These are phyloP conservation scores for Proliferodiscus dingleyae DNA, from an alignment of 2,329 filamentous ascomycete species.

Conservation along the genomic window DNA sequence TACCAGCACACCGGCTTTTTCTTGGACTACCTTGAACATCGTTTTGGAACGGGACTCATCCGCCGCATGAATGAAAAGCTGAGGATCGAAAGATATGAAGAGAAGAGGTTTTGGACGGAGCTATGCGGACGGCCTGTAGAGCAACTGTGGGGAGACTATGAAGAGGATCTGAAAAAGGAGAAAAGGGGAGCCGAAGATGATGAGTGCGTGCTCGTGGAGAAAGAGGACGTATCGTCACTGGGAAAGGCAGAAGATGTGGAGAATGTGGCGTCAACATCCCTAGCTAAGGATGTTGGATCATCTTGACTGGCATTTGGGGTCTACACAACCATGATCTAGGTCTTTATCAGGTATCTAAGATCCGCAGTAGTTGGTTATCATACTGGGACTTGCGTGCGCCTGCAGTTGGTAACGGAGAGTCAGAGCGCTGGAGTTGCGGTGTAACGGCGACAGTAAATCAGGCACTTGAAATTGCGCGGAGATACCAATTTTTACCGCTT, in stretches of 20 bases:
- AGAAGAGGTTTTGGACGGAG: slow-evolving; percentile 61
- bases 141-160: slow-evolving; percentile 73
- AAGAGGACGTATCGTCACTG: slow-evolving; percentile 18
- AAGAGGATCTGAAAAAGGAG: slow-evolving; percentile 30
- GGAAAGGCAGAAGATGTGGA: background rate
- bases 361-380: background rate
- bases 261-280: background rate
- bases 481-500: too few species aligned
- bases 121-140: slow-evolving; percentile 63
- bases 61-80: slow-evolving; percentile 64
- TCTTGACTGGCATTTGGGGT: too few species aligned
- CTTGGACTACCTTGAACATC: slow-evolving; percentile 73
- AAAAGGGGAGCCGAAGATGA: slow-evolving; percentile 24
- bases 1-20: slow-evolving; percentile 94
- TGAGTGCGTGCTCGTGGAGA: slow-evolving; percentile 29
- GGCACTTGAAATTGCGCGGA: too few species aligned
- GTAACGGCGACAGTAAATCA: too few species aligned
- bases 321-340: background rate
- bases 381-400: too few species aligned
- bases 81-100: slow-evolving; percentile 56
- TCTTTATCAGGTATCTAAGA: background rate
- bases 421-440: too few species aligned
- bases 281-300: background rate
- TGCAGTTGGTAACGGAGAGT: too few species aligned
- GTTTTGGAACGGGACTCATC: slow-evolving; percentile 55